Percentiles rank a stretch among this genome's conserved stretches.
Evolutionary conservation across 148 eudicot species (phyloP).

Genomic region (Silene conica): DNA sequence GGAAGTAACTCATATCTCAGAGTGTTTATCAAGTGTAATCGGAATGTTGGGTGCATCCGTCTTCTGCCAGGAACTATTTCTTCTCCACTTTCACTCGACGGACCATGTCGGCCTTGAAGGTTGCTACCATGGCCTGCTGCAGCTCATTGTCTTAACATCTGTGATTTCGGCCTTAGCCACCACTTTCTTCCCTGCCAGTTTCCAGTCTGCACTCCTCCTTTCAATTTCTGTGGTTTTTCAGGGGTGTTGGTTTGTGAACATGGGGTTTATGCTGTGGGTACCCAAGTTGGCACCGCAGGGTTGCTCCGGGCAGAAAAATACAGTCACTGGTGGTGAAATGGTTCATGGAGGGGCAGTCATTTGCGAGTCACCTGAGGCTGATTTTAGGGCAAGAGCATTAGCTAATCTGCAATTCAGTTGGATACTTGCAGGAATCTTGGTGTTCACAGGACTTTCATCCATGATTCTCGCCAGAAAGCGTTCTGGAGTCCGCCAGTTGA

Average conservation of each 20-base stretch:
- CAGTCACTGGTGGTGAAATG: constrained; percentile 9
- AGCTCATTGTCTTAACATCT: constrained; percentile 60
- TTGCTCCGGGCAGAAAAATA: constrained; percentile 32
- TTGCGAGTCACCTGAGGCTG: constrained; percentile 56
- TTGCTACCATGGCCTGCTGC: constrained; percentile 78
- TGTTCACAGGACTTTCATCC: constrained; percentile 37
- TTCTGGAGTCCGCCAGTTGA: constrained; percentile 25
- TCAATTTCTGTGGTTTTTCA: constrained; percentile 61
- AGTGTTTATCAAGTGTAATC: constrained; percentile 33
- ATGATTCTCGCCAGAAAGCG: constrained; percentile 31
- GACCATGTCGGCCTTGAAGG: constrained; percentile 87
- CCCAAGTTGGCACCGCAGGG: constrained; percentile 63
- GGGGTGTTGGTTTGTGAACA: constrained; percentile 76
- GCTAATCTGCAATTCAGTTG: constrained; percentile 92
- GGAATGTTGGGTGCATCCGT: constrained; percentile 65
- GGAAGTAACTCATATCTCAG: constrained; percentile 38
- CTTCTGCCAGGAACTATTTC: constrained; percentile 65
- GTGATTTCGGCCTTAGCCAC: constrained; percentile 39
- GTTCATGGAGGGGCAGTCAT: constrained; percentile 50
- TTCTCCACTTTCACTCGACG: constrained; percentile 79
- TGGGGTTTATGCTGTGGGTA: constrained; percentile 80
- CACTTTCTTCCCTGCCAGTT: constrained; percentile 42
- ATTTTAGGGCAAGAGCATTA: constrained; percentile 58
- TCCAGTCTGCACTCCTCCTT: constrained; percentile 52
- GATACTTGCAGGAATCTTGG: constrained; percentile 61